Base-by-base conservation (phyloP, 805 yeast genomes). In the Candida krabiensis region DNA sequence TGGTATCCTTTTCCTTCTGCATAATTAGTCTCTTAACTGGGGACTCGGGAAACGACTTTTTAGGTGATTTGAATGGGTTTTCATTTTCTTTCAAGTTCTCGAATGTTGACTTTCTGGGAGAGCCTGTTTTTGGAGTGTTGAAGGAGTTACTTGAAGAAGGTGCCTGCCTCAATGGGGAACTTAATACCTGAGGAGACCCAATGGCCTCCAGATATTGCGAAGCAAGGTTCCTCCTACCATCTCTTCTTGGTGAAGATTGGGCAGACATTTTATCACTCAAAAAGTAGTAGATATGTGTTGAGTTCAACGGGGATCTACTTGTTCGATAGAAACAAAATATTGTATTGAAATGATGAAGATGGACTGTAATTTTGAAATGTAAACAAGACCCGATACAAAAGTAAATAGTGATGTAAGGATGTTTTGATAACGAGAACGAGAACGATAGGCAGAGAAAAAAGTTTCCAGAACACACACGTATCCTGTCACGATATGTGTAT, bases 1-100 rank as follows among this genome's bases (percentile, higher is more conserved):
- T 37, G 1, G 64, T 42, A 33, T 57, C 66, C 27, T 41, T 46
- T 38, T 64, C 69, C 35, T 56, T 63, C 30, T 55, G 61, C 30
- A 53, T 44, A 29, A 64, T 61, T 40, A 63, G 39, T 26, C 58
- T 51, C 30, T 59, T 59, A 3, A 64, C 66, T 2, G 69, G 63
- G 0, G 64, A 57, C 2, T 41, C 47, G 11, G 37, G 9, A 30
- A 33, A 12, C n/a, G 33, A 6, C 26, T 27, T 19, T n/a, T 39
- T 38, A 8, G 35, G 36, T 9, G 53, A 43, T 17, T 46, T 53
- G 35, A 52, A 50, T 3, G 60, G 60, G 13, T 49, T 52, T 27
- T 53, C 54, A 32, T 53, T 55, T 32, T 53, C 59, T 23, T 55
- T 55, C 37, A 50, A 27, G 23, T 50, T 50, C 13, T 52, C 31